Evolutionary conservation across 345 rosid species (phyloP).

Genomic region (Populus nigra): DNA sequence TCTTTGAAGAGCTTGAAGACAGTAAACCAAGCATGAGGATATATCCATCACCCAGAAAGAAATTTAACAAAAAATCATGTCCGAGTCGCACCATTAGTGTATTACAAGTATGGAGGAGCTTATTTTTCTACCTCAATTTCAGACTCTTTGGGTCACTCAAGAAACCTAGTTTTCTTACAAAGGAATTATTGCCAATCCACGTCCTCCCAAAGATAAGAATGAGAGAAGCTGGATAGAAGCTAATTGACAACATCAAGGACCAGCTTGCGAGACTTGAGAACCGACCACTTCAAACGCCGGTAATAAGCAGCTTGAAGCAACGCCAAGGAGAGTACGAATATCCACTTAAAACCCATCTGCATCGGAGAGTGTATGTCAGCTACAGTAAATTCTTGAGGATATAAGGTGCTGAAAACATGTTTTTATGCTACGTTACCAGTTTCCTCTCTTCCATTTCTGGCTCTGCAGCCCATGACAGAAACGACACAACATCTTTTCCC

Average conservation of each 20-base stretch:
- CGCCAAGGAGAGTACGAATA: conserved; percentile 84
- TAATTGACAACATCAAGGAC: conserved; percentile 91
- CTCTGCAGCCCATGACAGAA: conserved; percentile 97
- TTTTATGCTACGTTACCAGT: conserved; percentile 45
- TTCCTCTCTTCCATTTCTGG: conserved; percentile 99
- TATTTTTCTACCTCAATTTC: conserved; percentile 38
- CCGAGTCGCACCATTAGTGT: neutral
- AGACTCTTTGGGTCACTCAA: conserved; percentile 24
- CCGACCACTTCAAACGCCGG: conserved; percentile 91
- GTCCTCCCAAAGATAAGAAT: conserved; percentile 11
- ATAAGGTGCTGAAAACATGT: neutral
- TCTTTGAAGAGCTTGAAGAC: neutral
- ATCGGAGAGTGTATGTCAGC: conserved; percentile 11
- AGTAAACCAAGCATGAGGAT: neutral
- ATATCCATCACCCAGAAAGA: conserved; percentile 6
- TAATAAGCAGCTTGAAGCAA: conserved; percentile 91
- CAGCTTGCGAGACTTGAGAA: conserved; percentile 82
- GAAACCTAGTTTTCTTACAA: conserved; percentile 25
- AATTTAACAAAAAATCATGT: conserved; percentile 22
- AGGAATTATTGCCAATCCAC: conserved; percentile 34
- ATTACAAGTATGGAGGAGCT: conserved; percentile 24
- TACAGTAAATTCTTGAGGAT: neutral
- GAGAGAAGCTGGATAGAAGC: conserved; percentile 14
- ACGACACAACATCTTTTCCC: conserved; percentile 97
- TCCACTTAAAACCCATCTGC: conserved; percentile 99